Conservation (phyloP, 2,329 filamentous ascomycete genomes). For the Pleoardoris graminearum region DNA sequence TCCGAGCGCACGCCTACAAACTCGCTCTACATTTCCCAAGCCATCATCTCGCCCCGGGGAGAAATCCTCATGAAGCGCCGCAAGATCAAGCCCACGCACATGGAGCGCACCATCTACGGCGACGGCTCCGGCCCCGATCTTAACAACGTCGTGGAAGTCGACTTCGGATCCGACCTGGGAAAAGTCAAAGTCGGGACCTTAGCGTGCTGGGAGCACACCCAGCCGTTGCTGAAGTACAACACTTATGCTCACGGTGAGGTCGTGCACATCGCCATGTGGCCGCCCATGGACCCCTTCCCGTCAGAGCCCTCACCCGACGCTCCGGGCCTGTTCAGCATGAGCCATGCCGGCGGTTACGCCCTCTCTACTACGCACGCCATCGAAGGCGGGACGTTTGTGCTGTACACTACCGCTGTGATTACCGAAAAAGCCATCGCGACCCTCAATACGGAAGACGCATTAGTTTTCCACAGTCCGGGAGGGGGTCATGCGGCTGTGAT, state of each 20-base stretch:
- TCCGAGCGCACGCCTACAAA: constrained; percentile 51
- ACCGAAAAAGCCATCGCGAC: constrained; percentile 49
- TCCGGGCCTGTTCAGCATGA: constrained; percentile 44
- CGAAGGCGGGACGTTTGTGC: constrained; percentile 59
- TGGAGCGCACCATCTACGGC: constrained; percentile 49
- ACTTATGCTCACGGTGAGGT: constrained; percentile 45
- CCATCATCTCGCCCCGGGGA: constrained; percentile 40
- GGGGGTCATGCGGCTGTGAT: constrained; percentile 57
- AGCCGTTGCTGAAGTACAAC: constrained; percentile 49
- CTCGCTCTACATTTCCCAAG: constrained; percentile 54
- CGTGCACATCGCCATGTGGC: constrained; percentile 50
- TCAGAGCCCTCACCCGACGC: neutral
- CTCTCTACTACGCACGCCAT: constrained; percentile 59
- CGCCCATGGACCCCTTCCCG: constrained; percentile 20
- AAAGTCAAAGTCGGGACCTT: constrained; percentile 38
- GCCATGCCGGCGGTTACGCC: constrained; percentile 34
- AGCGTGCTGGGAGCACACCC: constrained; percentile 49
- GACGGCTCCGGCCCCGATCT: constrained; percentile 43
- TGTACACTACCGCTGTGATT: constrained; percentile 57
- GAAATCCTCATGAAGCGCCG: constrained; percentile 53
- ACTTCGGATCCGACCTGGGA: constrained; percentile 31
- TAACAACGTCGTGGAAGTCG: constrained; percentile 38
- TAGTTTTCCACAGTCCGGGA: constrained; percentile 47
- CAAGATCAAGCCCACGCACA: constrained; percentile 57
- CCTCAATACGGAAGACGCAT: constrained; percentile 49